Base-by-base conservation (phyloP, 2,329 filamentous ascomycete species). In the Fonsecaea multimorphosa region DNA sequence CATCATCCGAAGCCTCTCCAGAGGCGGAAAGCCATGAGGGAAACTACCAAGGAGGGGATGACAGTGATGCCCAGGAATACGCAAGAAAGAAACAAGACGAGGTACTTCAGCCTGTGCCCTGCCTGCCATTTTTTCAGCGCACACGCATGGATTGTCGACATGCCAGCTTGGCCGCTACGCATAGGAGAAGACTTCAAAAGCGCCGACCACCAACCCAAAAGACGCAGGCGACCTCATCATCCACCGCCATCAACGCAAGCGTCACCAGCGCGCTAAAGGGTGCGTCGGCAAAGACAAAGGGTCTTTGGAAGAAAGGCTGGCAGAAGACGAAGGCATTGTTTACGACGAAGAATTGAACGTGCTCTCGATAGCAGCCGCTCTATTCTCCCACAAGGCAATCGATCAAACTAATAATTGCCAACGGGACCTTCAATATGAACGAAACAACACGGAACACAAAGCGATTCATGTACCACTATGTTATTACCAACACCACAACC, bases 231-330 rank as follows among this genome's bases (percentile, higher is more conserved):
- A 16, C 40, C n/a, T 31, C 27, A 3, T 8, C n/a, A n/a, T n/a
- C n/a, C 24, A 19, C 36, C 38, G 34, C 14, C 4, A 31, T 44
- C 19, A 8, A 32, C 38, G n/a, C n/a, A 1, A 36, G 19, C 29
- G 16, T 16, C 14, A 49, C 24, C n/a, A 49, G 14, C 7, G 44
- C 44, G 5, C n/a, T n/a, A n/a, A n/a, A n/a, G n/a, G n/a, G n/a
- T n/a, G n/a, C n/a, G n/a, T n/a, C n/a, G n/a, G n/a, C n/a, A n/a
- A 58, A 58, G 56, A 32, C 58, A 3, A 52, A 61, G 36, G 36
- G 40, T 14, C 38, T 58, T 9, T n/a, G 52, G 31, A 65, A 61
- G 58, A 61, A 59, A 38, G 24, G 58, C 14, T 22, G 38, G 12
- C 4, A 52, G 14, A 65, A 58, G 19, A 22, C 51, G 16, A 65